Base-by-base conservation (phyloP, 495 filamentous ascomycete genomes). In the Hypoxylon trugodes region DNA sequence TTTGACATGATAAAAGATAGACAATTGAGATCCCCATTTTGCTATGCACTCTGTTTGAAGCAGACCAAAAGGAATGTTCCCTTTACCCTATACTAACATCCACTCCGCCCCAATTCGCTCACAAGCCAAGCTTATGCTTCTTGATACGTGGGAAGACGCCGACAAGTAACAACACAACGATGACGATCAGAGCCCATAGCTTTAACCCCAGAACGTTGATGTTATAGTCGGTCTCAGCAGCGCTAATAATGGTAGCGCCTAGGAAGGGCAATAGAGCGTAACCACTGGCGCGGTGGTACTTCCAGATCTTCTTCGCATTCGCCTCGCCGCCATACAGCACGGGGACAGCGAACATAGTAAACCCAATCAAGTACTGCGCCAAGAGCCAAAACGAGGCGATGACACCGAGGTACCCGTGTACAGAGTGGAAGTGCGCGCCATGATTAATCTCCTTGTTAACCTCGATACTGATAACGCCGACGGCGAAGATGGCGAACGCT, bases 241-340 rank as follows among this genome's bases (percentile, higher is more conserved):
- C 92, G 53, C 88, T 89, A 48, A 81, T 74, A 32, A 96, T 82
- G 8, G 92, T 94, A 24, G 83, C 86, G 65, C 95, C 76, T 65
- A 89, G 82, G 71, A 94, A 54, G 45, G 86, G 55, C 42, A 96
- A 69, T 59, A 93, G 74, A 30, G 85, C 62, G 74, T 98, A 98
- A 13, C 94, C 94, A n/a, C 77, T 79, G 53, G 80, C 75, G 10
- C 94, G 86, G 74, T 97, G 94, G 66, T 93, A 97, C 71, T 96
- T 96, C 78, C 93, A 98, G 26, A 95, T 61, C 30, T 75, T 78
- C 81, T 93, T 96, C 24, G 91, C 94, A 0, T 85, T 89, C 19
- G 90, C 87, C 52, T 87, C 87, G 59, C 91, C 86, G 15, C 93
- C 93, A 58, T 92, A 91, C 0, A 96, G 52, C 0, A 60, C 56